Evolutionary conservation across 2,329 filamentous ascomycete species (phyloP), one percentile per base, ranked within the genome.

Genomic region (Ophiobolus disseminans): DNA sequence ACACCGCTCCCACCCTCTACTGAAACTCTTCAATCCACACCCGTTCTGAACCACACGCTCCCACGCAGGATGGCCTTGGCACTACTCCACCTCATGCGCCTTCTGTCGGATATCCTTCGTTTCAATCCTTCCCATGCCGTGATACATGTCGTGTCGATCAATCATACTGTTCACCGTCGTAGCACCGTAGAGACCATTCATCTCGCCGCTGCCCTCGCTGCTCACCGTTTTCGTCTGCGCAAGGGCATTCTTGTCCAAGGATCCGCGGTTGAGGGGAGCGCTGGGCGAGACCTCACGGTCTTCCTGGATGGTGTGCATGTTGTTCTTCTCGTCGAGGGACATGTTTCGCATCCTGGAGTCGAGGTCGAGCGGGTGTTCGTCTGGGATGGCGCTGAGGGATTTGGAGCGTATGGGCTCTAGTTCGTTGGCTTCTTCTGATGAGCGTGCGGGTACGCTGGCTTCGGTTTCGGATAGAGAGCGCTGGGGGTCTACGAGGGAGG

Each of bases 91-190:
- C 9, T 60, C 53, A 46, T 72, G 63, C 19, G 66, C 57, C 28
- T 60, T 62, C 5, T 68, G 62, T 42, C 69, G 58, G 41, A 75
- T 67, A 46, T 77, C 72, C 47, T 69, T 73, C 4, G 75, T 77
- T 25, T 69, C 69, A 22, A 73, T 62, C 17, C 71, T 57, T 3
- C 69, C 68, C 16, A 69, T 50, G 1, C 65, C 68, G 37, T 59
- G 58, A 53, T 72, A 78, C 65, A 76, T 75, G 53, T 78, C 76
- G 54, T 78, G 76, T 46, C 76, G 57, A 50, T 72, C 72, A 30
- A 75, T 68, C 45, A 73, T 53, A 37, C 66, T 72, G 19, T 68
- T 66, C 22, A 72, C 60, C 13, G 70, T 72, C 13, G 65, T 69
- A 9, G 62, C 64, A 26, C 66, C 61, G 7, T 46, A 48, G 4